Evolutionary conservation across 2,329 filamentous ascomycete genomes (phyloP).

Genomic region (Alternaria atra): DNA sequence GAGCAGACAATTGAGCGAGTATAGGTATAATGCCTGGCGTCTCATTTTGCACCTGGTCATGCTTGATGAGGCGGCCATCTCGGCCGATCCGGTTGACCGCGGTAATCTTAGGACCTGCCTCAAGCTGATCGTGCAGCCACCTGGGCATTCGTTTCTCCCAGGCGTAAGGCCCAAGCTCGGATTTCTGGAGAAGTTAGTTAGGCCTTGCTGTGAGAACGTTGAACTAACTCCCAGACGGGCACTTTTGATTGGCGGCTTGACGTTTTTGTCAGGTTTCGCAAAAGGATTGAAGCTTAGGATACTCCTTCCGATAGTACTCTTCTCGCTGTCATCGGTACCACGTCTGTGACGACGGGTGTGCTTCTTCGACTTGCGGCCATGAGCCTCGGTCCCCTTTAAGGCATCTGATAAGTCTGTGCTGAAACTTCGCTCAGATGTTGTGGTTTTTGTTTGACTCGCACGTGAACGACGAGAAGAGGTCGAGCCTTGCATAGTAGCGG

Average conservation of each 20-base stretch:
- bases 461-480: constrained; percentile 21
- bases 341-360: constrained; percentile 34
- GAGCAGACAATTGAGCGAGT: constrained; percentile 61
- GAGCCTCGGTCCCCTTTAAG: constrained; percentile 25
- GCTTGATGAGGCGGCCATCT: constrained; percentile 53
- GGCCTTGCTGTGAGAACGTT: background rate
- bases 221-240: constrained; percentile 48
- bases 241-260: constrained; percentile 42
- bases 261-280: constrained; percentile 33
- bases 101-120: constrained; percentile 52
- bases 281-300: constrained; percentile 49
- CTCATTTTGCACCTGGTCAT: constrained; percentile 56
- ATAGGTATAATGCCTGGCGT: constrained; percentile 56
- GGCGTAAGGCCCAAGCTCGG: constrained; percentile 59
- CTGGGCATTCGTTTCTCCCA: constrained; percentile 58
- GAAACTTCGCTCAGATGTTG: constrained; percentile 36
- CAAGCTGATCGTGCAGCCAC: constrained; percentile 53
- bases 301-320: constrained; percentile 47
- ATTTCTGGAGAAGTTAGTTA: constrained; percentile 45
- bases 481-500: constrained; percentile 42
- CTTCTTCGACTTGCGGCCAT: constrained; percentile 35
- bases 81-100: constrained; percentile 53
- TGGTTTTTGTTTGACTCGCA: constrained; percentile 27
- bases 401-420: constrained; percentile 29
- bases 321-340: constrained; percentile 43